phyloP scores from a whole-genome alignment of 345 rosid genomes.

The Carallia pectinifolia region DNA sequence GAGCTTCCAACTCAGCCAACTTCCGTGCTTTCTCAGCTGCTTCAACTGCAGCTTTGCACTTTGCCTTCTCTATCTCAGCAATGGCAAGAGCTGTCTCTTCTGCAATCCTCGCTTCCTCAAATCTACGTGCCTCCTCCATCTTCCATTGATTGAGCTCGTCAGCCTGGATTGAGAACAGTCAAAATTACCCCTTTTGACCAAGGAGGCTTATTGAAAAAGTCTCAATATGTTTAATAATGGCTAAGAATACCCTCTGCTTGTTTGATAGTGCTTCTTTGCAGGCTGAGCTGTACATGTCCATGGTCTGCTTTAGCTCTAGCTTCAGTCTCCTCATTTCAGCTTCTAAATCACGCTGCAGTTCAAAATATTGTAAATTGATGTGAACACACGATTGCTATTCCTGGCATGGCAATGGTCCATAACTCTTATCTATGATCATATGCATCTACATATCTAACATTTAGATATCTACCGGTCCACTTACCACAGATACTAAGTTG shows the following conservation, averaged over 20 bases:
- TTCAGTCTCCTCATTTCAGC: conserved; percentile 84
- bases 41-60: conserved; percentile 75
- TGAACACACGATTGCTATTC: neutral
- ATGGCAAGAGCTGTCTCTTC: conserved; percentile 80
- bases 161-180: conserved; percentile 43
- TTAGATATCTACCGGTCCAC: conserved; percentile 1
- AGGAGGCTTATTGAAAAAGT: neutral
- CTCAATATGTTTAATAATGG: neutral
- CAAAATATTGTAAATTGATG: neutral
- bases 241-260: conserved; percentile 54
- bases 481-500: conserved; percentile 37
- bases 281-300: conserved; percentile 85
- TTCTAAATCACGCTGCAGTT: conserved; percentile 60
- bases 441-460: no score
- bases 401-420: neutral
- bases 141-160: conserved; percentile 67
- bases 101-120: conserved; percentile 66
- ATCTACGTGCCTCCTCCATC: conserved; percentile 59
- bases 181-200: neutral
- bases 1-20: conserved; percentile 68
- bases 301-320: conserved; percentile 87
- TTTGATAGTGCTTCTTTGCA: conserved; percentile 87
- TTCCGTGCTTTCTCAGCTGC: conserved; percentile 77
- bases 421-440: neutral
- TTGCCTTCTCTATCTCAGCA: conserved; percentile 83